Evolutionary conservation across 2,329 filamentous ascomycete species (phyloP).

Genomic region (Aspergillus pseudoterreus): DNA sequence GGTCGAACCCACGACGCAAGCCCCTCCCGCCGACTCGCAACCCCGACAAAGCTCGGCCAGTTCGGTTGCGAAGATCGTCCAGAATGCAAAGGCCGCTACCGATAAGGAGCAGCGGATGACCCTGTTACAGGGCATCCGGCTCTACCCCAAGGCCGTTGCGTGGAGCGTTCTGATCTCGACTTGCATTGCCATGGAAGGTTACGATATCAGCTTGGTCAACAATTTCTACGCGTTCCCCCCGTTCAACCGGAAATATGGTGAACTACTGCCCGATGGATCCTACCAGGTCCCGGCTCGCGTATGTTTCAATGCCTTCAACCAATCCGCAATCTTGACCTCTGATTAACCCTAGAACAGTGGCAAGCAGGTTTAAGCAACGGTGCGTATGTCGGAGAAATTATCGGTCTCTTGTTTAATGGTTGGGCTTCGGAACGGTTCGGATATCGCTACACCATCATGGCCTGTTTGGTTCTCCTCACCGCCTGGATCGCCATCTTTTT

Average conservation of each 20-base stretch:
- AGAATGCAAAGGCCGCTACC: slow-evolving; percentile 41
- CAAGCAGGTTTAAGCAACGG: slow-evolving; percentile 45
- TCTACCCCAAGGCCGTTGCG: slow-evolving; percentile 81
- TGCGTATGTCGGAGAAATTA: slow-evolving; percentile 44
- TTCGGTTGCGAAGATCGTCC: slow-evolving; percentile 32
- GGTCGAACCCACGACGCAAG: slow-evolving; percentile 15
- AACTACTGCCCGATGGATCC: slow-evolving; percentile 25
- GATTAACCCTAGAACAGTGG: slow-evolving; percentile 32
- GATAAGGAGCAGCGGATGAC: slow-evolving; percentile 62
- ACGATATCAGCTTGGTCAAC: slow-evolving; percentile 75
- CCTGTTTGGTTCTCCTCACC: slow-evolving; percentile 44
- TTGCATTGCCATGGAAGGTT: slow-evolving; percentile 88
- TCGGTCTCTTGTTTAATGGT: slow-evolving; percentile 51
- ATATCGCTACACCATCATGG: slow-evolving; percentile 50
- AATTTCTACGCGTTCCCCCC: slow-evolving; percentile 63
- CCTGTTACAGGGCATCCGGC: slow-evolving; percentile 68
- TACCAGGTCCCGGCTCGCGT: slow-evolving; percentile 40
- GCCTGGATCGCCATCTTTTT: slow-evolving; percentile 51
- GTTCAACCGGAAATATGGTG: slow-evolving; percentile 42
- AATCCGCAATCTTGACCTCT: not conserved
- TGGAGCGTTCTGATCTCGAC: slow-evolving; percentile 88
- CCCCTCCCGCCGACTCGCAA: slow-evolving; percentile 4
- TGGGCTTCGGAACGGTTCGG: slow-evolving; percentile 51
- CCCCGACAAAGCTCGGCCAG: slow-evolving; percentile 13
- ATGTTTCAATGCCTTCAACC: slow-evolving; percentile 10